phyloP scores from a whole-genome alignment of 202 grass and related monocot species.

The Panicum virgatum region DNA sequence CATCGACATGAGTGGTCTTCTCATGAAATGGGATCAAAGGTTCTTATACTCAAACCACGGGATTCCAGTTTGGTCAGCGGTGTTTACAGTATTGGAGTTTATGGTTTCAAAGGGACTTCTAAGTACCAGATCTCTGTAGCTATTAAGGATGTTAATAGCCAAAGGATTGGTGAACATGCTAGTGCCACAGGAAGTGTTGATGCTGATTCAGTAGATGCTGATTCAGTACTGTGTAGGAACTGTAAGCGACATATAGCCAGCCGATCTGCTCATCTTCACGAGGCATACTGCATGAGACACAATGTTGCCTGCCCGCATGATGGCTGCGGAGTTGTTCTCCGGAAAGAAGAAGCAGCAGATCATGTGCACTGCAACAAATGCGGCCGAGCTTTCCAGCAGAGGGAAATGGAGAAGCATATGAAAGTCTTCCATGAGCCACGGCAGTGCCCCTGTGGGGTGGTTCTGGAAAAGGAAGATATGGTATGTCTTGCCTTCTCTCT shows the following conservation, averaged over 20 bases:
- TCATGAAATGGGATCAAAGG: slow-evolving; percentile 90
- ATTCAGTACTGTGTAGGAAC: slow-evolving; percentile 77
- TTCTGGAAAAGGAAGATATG: slow-evolving; percentile 97
- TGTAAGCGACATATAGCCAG: slow-evolving; percentile 74
- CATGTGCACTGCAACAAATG: slow-evolving; percentile 91
- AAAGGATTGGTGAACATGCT: slow-evolving; percentile 68
- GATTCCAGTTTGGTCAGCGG: slow-evolving; percentile 54
- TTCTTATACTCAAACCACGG: slow-evolving; percentile 69
- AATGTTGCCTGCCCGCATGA: slow-evolving; percentile 74
- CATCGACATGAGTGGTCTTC: slow-evolving; percentile 96
- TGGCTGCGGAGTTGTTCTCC: slow-evolving; percentile 82
- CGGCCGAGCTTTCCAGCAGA: slow-evolving; percentile 72
- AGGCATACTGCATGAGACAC: slow-evolving; percentile 90
- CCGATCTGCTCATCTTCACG: slow-evolving; percentile 66
- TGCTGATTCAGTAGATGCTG: too few relatives aligned
- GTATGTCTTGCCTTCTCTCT: slow-evolving; percentile 40
- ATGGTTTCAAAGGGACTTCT: slow-evolving; percentile 83
- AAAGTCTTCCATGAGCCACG: slow-evolving; percentile 94
- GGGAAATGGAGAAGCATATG: slow-evolving; percentile 94
- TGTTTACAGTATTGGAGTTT: slow-evolving; percentile 83
- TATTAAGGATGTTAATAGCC: slow-evolving; percentile 58
- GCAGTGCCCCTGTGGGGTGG: slow-evolving; percentile 71
- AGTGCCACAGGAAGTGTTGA: slow-evolving; percentile 41
- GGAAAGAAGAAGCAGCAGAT: slow-evolving; percentile 72
- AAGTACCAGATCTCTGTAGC: slow-evolving; percentile 77